Conservation (phyloP, 805 yeast genomes). For the Yarrowia divulgata region DNA sequence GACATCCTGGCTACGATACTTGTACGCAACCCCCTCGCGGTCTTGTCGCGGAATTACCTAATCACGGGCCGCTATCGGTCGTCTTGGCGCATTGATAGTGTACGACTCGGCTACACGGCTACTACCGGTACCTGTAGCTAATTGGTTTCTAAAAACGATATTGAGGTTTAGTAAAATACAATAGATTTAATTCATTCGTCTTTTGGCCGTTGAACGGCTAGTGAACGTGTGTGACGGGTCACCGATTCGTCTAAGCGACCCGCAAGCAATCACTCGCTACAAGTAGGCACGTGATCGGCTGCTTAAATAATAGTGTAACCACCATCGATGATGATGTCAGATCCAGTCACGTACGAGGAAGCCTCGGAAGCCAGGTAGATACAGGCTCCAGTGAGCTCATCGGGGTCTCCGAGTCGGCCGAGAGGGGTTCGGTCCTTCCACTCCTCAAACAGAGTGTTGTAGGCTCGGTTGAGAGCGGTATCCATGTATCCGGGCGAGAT, state of each 20-base stretch:
- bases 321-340: constrained; percentile 71
- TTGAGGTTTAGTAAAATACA: not conserved
- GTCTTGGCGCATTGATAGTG: not conserved
- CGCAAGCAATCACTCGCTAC: no score
- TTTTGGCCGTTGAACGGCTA: not conserved
- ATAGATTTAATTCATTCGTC: constrained; percentile 12
- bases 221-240: no score
- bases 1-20: no score
- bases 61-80: no score
- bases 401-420: constrained; percentile 75
- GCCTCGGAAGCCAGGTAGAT: constrained; percentile 67
- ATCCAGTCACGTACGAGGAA: constrained; percentile 69
- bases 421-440: constrained; percentile 72
- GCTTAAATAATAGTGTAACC: constrained; percentile 55
- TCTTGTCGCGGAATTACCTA: no score
- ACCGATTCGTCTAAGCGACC: no score
- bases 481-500: constrained; percentile 75
- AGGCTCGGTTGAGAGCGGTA: constrained; percentile 71
- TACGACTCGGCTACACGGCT: no score
- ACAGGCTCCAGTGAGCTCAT: constrained; percentile 70
- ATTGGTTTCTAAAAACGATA: no score
- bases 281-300: not conserved
- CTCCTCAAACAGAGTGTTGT: constrained; percentile 58
- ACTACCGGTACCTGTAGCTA: no score
- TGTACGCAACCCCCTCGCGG: no score